Conservation (phyloP, 2,329 filamentous ascomycete species). For the Monosporascus sp. region DNA sequence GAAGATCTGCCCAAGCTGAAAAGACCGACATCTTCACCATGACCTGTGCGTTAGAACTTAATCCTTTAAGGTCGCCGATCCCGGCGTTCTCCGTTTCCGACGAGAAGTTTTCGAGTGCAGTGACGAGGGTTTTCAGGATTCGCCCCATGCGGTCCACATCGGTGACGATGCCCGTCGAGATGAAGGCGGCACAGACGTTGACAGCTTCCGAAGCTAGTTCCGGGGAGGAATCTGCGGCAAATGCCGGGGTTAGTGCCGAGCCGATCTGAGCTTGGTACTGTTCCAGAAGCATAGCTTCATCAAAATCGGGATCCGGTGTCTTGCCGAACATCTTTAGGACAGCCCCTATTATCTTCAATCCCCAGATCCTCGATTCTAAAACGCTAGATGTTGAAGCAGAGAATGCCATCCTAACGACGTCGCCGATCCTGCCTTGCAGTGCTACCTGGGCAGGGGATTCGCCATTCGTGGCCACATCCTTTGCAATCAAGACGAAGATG, state of each 20-base stretch:
- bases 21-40: slow-evolving; percentile 99
- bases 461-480: slow-evolving; percentile 72
- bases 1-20: slow-evolving; percentile 93
- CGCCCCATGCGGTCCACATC: slow-evolving; percentile 98
- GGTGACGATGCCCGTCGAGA: slow-evolving; percentile 93
- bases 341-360: slow-evolving; percentile 88
- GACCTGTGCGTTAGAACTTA: slow-evolving; percentile 93
- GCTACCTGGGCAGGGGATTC: slow-evolving; percentile 73
- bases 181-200: slow-evolving; percentile 96
- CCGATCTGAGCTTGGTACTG: slow-evolving; percentile 99
- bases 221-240: slow-evolving; percentile 91
- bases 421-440: slow-evolving; percentile 78
- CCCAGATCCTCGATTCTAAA: slow-evolving; percentile 82
- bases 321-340: slow-evolving; percentile 95
- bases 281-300: slow-evolving; percentile 93
- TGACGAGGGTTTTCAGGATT: slow-evolving; percentile 88
- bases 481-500: slow-evolving; percentile 72
- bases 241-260: slow-evolving; percentile 91
- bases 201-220: slow-evolving; percentile 94
- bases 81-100: slow-evolving; percentile 73
- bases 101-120: slow-evolving; percentile 87
- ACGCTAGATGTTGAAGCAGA: slow-evolving; percentile 94
- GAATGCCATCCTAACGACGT: slow-evolving; percentile 95
- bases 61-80: slow-evolving; percentile 86
- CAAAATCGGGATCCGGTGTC: slow-evolving; percentile 91